Evolutionary conservation across 257 asterid genomes (phyloP), one percentile per base, ranked within the genome.

Genomic region (Solanum phureja): DNA sequence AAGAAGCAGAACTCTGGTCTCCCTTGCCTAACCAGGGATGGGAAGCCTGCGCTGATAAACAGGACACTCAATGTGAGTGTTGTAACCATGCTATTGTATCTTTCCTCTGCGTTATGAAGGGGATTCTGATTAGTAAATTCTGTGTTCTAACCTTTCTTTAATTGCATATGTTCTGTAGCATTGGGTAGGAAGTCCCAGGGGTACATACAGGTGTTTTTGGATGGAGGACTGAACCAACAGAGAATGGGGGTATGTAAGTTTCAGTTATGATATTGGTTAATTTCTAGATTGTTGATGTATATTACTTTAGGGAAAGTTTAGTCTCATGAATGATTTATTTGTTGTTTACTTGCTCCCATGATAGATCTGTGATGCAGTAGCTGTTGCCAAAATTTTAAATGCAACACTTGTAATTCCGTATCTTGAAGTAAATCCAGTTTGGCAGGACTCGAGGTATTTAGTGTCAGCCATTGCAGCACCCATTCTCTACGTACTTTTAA

Each of bases 361-460:
- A n/a, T 73, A 92, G 94, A 86, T 92, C 77, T 92, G 94, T 87
- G 94, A 92, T 83, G 94, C 93, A 13, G 94, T 92, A 27, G 94
- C 94, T 56, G 93, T 92, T 68, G 93, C 94, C 4, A 92, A 90
- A 88, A 89, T 92, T 84, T 89, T 92, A 88, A 92, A 92, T 89
- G 94, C 92, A 18, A 92, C 94, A 37, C 94, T 92, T 11, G 79
- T 92, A 64, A 68, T 92, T 58, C 94, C 94, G 31, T 90, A 89
- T 85, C 88, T 92, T 85, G 94, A 92, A 86, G 87, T 92, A 31
- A 92, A 92, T 89, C 92, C 89, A 31, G 94, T 92, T 83, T 92
- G 94, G 94, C 90, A 92, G 88, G 94, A 92, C 60, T 40, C 91
- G 7, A 92, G 94, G 93, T 92, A 56, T 46, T 56, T 37, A 72